Percentiles rank a stretch among this genome's conserved stretches.
These are phyloP conservation scores for Entoloma clypeatum DNA, from an alignment of 1,284 basidiomycete species.

Conservation along the genomic window DNA sequence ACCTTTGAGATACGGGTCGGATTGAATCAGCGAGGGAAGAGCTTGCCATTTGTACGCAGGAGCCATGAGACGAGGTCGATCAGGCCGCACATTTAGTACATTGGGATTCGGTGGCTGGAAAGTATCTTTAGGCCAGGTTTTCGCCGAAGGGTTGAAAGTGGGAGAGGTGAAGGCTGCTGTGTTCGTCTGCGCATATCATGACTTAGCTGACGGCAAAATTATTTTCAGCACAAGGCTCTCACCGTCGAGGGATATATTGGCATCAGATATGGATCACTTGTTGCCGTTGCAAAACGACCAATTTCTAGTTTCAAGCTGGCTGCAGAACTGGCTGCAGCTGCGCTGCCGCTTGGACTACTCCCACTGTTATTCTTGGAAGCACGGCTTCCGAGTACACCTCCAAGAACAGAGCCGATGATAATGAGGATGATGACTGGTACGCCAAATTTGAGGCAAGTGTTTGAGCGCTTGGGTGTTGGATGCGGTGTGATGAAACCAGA, in stretches of 20 bases:
- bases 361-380: constrained; percentile 35
- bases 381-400: constrained; percentile 70
- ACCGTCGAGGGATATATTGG: constrained; percentile 89
- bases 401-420: constrained; percentile 75
- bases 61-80: constrained; percentile 90
- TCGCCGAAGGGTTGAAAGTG: constrained; percentile 57
- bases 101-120: constrained; percentile 61
- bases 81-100: constrained; percentile 61
- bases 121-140: constrained; percentile 74
- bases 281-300: constrained; percentile 70
- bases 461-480: constrained; percentile 41
- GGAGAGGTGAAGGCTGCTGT: constrained; percentile 74
- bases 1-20: constrained; percentile 79
- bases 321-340: constrained; percentile 46
- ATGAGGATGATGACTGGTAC: constrained; percentile 61
- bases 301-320: constrained; percentile 58
- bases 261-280: constrained; percentile 69
- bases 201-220: constrained; percentile 2
- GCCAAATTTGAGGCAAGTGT: constrained; percentile 65
- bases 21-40: constrained; percentile 74
- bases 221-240: constrained; percentile 32
- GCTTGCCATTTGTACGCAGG: constrained; percentile 91
- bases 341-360: constrained; percentile 21
- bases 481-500: constrained; percentile 60
- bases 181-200: constrained; percentile 56